Conservation (phyloP, 768 basidiomycete species). For the Pseudohyphozyma bogoriensis region DNA sequence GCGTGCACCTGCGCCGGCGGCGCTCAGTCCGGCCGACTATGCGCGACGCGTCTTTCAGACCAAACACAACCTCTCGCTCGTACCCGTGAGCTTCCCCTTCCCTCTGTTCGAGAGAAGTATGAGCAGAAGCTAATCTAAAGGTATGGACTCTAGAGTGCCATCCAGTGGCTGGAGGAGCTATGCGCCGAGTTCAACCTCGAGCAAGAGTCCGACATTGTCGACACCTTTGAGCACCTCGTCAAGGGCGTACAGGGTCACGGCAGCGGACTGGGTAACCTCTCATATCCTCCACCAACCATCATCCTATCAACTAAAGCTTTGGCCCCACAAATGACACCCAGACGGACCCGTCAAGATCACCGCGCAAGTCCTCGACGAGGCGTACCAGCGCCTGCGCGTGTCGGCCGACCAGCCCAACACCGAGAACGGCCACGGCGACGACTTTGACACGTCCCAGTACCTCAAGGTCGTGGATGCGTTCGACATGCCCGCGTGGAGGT, state of each 20-base stretch:
- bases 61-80: background rate
- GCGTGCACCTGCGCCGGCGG: no score
- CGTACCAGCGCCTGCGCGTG: constrained; percentile 26
- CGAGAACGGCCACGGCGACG: constrained; percentile 2
- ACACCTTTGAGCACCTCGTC: constrained; percentile 21
- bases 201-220: constrained; percentile 11
- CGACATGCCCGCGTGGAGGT: constrained; percentile 91
- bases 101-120: no score
- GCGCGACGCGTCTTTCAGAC: background rate
- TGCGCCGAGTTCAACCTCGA: constrained; percentile 7
- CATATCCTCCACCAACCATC: background rate
- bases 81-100: no score
- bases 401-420: background rate
- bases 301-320: background rate
- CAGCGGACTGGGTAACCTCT: constrained; percentile 16
- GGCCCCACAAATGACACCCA: background rate
- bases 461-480: constrained; percentile 78
- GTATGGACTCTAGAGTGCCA: no score
- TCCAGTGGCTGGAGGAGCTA: constrained; percentile 17
- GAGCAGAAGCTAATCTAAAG: no score
- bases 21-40: no score
- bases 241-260: constrained; percentile 15
- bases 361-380: constrained; percentile 22
- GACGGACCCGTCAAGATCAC: constrained; percentile 27
- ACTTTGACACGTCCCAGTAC: constrained; percentile 66